Conservation (phyloP, 805 yeast genomes). For the Kodamaea lidongshanica region DNA sequence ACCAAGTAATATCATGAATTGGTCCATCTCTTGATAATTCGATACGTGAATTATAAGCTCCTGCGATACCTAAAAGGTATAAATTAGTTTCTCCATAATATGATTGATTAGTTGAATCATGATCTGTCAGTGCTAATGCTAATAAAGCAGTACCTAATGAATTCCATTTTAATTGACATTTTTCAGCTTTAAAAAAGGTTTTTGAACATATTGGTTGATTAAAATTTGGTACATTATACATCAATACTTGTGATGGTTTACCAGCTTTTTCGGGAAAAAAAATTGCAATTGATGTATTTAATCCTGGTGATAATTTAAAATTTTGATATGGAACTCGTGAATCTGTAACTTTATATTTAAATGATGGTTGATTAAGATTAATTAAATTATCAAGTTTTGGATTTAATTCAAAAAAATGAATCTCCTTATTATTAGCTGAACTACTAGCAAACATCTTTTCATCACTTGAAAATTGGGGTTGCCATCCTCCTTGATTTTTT, state of each 20-base stretch:
- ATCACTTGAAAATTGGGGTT: constrained; percentile 81
- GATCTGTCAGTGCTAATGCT: constrained; percentile 93
- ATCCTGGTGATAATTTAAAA: constrained; percentile 78
- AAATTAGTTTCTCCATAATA: constrained; percentile 96
- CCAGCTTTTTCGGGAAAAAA: constrained; percentile 84
- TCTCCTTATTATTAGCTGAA: constrained; percentile 47
- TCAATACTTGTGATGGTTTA: constrained; percentile 81
- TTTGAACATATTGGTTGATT: constrained; percentile 76
- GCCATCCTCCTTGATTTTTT: constrained; percentile 85
- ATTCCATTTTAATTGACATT: constrained; percentile 91
- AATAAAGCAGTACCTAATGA: constrained; percentile 87
- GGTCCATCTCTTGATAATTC: constrained; percentile 90
- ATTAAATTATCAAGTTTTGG: constrained; percentile 20
- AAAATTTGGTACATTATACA: constrained; percentile 74
- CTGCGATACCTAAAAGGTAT: constrained; percentile 86
- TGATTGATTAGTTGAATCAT: constrained; percentile 86
- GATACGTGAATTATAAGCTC: constrained; percentile 85
- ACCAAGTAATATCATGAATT: constrained; percentile 96
- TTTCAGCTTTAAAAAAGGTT: constrained; percentile 91
- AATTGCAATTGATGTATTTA: constrained; percentile 82
- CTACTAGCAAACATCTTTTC: constrained; percentile 64
- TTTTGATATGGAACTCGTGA: constrained; percentile 44
- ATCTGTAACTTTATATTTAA: constrained; percentile 50
- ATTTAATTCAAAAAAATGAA: constrained; percentile 59
- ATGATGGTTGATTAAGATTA: constrained; percentile 45